Percentiles rank a stretch among this genome's conserved stretches.
phyloP scores from a whole-genome alignment of 768 basidiomycete species.

The Neoboletus magnificus region DNA sequence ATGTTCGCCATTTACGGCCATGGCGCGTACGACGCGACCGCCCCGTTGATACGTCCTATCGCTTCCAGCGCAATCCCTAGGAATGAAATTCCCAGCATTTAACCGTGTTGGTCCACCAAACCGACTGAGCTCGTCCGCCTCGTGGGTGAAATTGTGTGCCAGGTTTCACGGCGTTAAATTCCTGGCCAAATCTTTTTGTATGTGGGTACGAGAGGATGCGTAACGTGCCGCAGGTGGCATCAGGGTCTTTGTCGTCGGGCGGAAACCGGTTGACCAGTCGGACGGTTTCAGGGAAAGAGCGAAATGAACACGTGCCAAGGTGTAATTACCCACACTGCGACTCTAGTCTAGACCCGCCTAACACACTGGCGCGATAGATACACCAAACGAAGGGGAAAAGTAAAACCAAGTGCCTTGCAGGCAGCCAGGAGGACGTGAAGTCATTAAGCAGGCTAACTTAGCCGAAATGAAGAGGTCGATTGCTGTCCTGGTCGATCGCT shows the following conservation, averaged over 20 bases:
- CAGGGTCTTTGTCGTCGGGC: neutral
- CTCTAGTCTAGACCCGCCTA: constrained; percentile 16
- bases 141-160: neutral
- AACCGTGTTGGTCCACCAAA: neutral
- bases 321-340: neutral
- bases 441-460: constrained; percentile 16
- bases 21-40: constrained; percentile 18
- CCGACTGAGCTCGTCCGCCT: neutral
- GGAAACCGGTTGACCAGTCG: neutral
- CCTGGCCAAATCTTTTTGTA: neutral
- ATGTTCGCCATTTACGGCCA: constrained; percentile 34
- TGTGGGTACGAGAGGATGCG: neutral
- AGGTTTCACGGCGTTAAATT: neutral
- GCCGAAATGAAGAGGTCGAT: constrained; percentile 27
- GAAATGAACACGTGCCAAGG: constrained; percentile 13
- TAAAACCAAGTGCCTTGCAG: neutral
- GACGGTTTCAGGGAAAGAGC: neutral
- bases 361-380: neutral
- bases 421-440: constrained; percentile 5
- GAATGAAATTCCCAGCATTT: constrained; percentile 3
- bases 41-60: constrained; percentile 11
- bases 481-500: constrained; percentile 24
- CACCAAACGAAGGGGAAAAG: neutral
- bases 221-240: neutral
- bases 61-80: constrained; percentile 9